Evolutionary conservation across 2,329 filamentous ascomycete species (phyloP).

Genomic region (Pleomassaria siparia): DNA sequence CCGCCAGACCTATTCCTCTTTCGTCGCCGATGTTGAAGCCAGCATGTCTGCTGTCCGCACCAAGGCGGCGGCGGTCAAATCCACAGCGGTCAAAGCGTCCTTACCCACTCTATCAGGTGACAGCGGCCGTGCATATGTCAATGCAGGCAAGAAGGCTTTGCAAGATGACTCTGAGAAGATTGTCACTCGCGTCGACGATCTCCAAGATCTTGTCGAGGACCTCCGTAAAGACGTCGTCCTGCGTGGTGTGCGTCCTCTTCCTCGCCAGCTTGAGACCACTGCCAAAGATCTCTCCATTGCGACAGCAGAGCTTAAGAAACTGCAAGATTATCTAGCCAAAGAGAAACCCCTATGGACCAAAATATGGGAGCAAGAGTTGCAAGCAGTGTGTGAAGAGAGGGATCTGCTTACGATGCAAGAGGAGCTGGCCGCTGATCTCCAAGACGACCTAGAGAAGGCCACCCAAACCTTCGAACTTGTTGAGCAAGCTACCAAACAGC

Average conservation of each 20-base stretch:
- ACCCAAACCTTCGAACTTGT: constrained; percentile 91
- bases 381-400: constrained; percentile 92
- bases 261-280: constrained; percentile 84
- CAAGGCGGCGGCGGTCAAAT: constrained; percentile 81
- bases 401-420: constrained; percentile 96
- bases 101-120: constrained; percentile 74
- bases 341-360: constrained; percentile 99
- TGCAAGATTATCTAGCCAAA: constrained; percentile 86
- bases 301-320: constrained; percentile 84
- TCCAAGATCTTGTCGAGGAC: constrained; percentile 97
- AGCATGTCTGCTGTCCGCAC: constrained; percentile 82
- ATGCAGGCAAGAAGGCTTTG: constrained; percentile 81
- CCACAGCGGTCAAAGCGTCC: constrained; percentile 68
- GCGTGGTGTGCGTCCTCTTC: constrained; percentile 86
- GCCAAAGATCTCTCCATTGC: constrained; percentile 83
- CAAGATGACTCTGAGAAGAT: constrained; percentile 86
- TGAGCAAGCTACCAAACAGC: constrained; percentile 97
- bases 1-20: constrained; percentile 89
- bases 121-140: constrained; percentile 82
- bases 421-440: constrained; percentile 86
- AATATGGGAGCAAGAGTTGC: constrained; percentile 97
- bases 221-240: constrained; percentile 94
- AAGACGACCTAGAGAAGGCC: constrained; percentile 94
- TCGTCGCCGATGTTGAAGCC: constrained; percentile 82
- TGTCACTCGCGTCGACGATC: constrained; percentile 88